Evolutionary conservation across 257 asterid genomes (phyloP).

Genomic region (Lycium barbarum): DNA sequence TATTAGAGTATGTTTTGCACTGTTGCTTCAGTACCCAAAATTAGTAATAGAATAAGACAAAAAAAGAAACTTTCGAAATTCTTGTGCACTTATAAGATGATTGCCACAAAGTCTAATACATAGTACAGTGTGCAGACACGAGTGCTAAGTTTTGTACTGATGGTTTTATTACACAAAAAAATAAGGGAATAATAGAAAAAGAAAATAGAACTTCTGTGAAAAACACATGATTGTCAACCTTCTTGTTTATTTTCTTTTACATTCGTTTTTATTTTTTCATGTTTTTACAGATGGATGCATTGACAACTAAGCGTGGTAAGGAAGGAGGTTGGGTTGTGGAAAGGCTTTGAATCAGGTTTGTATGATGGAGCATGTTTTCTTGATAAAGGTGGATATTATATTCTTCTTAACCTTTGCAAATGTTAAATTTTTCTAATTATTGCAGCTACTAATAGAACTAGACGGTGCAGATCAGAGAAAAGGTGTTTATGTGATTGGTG

Average conservation of each 20-base stretch:
- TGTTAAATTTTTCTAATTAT: conserved; percentile 31
- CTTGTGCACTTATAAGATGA: conserved; percentile 4
- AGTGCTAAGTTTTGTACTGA: background rate
- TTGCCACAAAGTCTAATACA: background rate
- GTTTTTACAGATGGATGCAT: conserved; percentile 72
- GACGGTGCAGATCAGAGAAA: conserved; percentile 80
- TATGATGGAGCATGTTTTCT: background rate
- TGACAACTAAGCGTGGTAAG: conserved; percentile 74
- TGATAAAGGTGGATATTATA: background rate
- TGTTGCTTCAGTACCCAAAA: conserved; percentile 10
- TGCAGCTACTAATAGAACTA: conserved; percentile 83
- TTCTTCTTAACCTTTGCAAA: background rate
- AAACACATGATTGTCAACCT: background rate
- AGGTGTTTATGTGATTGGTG: conserved; percentile 87
- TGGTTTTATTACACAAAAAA: background rate
- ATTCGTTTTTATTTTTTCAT: conserved; percentile 13
- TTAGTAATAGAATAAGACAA: conserved; percentile 12
- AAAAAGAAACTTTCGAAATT: background rate
- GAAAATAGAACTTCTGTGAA: too few relatives aligned
- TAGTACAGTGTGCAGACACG: background rate
- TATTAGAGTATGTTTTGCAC: background rate
- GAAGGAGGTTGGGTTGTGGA: conserved; percentile 91
- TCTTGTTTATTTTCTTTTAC: background rate
- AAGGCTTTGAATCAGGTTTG: conserved; percentile 75
- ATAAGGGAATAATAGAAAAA: background rate